phyloP scores from a whole-genome alignment of 2,329 filamentous ascomycete species.

The Alternaria sp. region DNA sequence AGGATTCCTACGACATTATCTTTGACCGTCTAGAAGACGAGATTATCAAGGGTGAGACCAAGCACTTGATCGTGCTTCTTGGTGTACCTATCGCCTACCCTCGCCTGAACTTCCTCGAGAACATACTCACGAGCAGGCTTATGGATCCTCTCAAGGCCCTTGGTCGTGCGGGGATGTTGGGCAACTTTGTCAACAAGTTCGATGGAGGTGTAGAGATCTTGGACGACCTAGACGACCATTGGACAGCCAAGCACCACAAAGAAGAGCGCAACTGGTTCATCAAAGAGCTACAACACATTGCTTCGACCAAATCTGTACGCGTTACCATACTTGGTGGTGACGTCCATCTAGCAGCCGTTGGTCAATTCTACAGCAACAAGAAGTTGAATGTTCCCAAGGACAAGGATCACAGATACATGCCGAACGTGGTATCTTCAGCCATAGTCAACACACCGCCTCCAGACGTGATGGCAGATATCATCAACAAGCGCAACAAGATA shows the following conservation, averaged over 20 bases:
- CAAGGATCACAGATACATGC: constrained; percentile 94
- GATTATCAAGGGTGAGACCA: constrained; percentile 82
- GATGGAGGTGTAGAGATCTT: constrained; percentile 92
- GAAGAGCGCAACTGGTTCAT: constrained; percentile 86
- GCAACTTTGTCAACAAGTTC: constrained; percentile 83
- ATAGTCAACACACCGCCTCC: constrained; percentile 93
- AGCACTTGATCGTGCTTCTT: constrained; percentile 87
- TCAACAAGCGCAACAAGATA: constrained; percentile 90
- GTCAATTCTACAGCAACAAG: constrained; percentile 93
- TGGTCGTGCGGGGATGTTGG: constrained; percentile 81
- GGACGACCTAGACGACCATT: constrained; percentile 94
- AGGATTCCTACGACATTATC: constrained; percentile 84
- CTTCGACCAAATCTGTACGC: constrained; percentile 89
- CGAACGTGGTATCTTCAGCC: constrained; percentile 91
- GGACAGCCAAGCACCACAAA: constrained; percentile 96
- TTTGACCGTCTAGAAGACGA: constrained; percentile 86
- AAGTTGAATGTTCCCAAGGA: constrained; percentile 79
- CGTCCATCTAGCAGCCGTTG: constrained; percentile 90
- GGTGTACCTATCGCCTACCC: constrained; percentile 70
- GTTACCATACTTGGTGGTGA: constrained; percentile 94
- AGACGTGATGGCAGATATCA: constrained; percentile 85
- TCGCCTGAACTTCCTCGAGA: constrained; percentile 67
- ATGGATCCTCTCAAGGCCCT: constrained; percentile 92
- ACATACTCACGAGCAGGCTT: constrained; percentile 78
- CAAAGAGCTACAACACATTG: constrained; percentile 90